These are phyloP conservation scores for Plantago coronopus DNA, from an alignment of 305 asterid species.

Conservation along the genomic window DNA sequence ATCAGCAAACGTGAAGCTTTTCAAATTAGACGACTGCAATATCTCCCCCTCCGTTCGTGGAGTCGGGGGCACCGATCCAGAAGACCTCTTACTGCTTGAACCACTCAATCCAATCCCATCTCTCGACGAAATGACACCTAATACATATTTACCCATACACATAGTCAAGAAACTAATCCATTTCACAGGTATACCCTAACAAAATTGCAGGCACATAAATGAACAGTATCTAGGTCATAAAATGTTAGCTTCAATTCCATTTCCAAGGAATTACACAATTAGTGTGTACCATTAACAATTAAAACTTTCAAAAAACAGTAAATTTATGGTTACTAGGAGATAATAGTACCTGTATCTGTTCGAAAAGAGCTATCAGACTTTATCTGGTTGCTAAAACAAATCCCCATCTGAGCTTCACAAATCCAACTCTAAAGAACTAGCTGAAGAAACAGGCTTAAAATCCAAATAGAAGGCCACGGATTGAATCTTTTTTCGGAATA, in stretches of 20 bases:
- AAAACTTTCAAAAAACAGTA: not conserved
- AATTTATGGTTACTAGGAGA: not conserved
- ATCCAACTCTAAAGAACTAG: too few relatives aligned
- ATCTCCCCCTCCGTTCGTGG: slow-evolving; percentile 80
- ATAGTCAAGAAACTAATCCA: slow-evolving; percentile 18
- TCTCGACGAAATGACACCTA: slow-evolving; percentile 52
- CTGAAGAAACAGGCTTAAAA: too few relatives aligned
- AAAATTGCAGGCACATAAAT: slow-evolving; percentile 3
- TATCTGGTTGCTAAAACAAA: slow-evolving; percentile 52
- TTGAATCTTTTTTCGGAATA: too few relatives aligned
- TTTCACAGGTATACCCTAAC: not conserved
- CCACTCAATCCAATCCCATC: slow-evolving; percentile 50
- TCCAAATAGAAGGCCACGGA: too few relatives aligned
- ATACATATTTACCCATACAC: slow-evolving; percentile 4
- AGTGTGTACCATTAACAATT: not conserved
- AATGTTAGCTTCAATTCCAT: not conserved
- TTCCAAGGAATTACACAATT: not conserved
- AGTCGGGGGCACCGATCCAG: slow-evolving; percentile 54
- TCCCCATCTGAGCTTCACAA: slow-evolving; percentile 34
- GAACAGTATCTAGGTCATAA: slow-evolving; percentile 4
- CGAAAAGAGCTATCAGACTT: slow-evolving; percentile 39
- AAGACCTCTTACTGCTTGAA: slow-evolving; percentile 54
- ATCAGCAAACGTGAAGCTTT: slow-evolving; percentile 57
- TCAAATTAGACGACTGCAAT: slow-evolving; percentile 70
- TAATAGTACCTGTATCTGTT: slow-evolving; percentile 31